A percentile compares a stretch with the other conserved stretches of the same genome.
phyloP scores from a whole-genome alignment of 306 rosid genomes.

The Prunus campanulata region DNA sequence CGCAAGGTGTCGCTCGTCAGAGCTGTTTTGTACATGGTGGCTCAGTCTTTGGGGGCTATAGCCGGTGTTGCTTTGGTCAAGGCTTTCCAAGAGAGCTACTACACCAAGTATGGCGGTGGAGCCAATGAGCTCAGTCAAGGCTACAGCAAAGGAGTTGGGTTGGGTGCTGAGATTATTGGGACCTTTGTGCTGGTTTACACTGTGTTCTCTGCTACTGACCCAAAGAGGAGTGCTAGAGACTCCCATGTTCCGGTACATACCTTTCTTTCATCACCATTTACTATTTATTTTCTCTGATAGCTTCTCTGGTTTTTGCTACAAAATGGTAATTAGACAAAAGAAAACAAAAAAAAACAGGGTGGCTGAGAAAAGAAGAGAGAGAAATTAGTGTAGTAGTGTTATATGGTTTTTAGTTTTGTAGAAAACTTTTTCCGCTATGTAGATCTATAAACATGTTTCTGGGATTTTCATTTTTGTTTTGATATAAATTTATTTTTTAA shows the following conservation, averaged over 20 bases:
- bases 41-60: slow-evolving; percentile 90
- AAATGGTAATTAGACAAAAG: background rate
- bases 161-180: slow-evolving; percentile 86
- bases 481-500: no score
- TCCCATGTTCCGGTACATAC: slow-evolving; percentile 80
- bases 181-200: slow-evolving; percentile 89
- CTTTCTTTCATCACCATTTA: background rate
- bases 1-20: slow-evolving; percentile 80
- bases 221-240: slow-evolving; percentile 86
- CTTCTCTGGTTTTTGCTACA: background rate
- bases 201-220: slow-evolving; percentile 93
- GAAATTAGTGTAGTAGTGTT: background rate
- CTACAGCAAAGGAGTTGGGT: slow-evolving; percentile 60
- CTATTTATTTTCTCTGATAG: background rate
- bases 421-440: no score
- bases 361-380: background rate
- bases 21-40: slow-evolving; percentile 82
- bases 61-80: slow-evolving; percentile 84
- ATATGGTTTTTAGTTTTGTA: no score
- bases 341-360: background rate
- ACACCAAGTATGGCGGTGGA: slow-evolving; percentile 60
- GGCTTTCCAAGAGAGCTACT: slow-evolving; percentile 64
- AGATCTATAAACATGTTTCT: background rate
- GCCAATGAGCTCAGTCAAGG: slow-evolving; percentile 54
- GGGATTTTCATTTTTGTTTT: background rate